Evolutionary conservation across 1,284 basidiomycete species (phyloP).

Genomic region (Rhodotorula sp.): DNA sequence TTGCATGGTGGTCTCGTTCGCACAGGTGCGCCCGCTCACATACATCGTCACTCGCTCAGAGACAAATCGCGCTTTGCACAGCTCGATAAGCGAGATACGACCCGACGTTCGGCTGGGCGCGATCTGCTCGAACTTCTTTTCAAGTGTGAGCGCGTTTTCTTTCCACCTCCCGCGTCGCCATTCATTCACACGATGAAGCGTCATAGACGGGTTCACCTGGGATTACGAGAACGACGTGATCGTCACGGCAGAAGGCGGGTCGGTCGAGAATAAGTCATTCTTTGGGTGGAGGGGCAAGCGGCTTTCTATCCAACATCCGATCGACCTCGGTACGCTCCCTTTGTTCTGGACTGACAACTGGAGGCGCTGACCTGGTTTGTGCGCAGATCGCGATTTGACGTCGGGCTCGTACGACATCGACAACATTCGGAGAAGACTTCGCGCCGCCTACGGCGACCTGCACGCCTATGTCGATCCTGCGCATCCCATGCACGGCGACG

Average conservation of each 20-base stretch:
- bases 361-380: neutral
- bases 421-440: neutral
- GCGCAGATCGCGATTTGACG: neutral
- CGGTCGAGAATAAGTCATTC: neutral
- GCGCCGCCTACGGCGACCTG: neutral
- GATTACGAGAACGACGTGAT: slow-evolving; percentile 5
- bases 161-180: no score
- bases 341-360: neutral
- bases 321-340: neutral
- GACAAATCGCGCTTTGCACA: neutral
- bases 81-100: neutral
- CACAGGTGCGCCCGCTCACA: slow-evolving; percentile 1
- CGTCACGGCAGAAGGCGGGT: neutral
- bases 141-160: neutral
- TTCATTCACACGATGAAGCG: neutral
- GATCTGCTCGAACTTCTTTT: slow-evolving; percentile 9
- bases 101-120: neutral
- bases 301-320: neutral
- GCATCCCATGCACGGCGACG: no score
- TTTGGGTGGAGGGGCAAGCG: neutral
- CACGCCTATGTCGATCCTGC: neutral
- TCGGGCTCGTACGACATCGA: neutral
- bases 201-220: neutral
- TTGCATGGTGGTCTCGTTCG: slow-evolving; percentile 12
- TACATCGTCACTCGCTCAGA: no score